These are phyloP conservation scores for Metarhizium humberi DNA, from an alignment of 2,329 filamentous ascomycete genomes.

Conservation along the genomic window DNA sequence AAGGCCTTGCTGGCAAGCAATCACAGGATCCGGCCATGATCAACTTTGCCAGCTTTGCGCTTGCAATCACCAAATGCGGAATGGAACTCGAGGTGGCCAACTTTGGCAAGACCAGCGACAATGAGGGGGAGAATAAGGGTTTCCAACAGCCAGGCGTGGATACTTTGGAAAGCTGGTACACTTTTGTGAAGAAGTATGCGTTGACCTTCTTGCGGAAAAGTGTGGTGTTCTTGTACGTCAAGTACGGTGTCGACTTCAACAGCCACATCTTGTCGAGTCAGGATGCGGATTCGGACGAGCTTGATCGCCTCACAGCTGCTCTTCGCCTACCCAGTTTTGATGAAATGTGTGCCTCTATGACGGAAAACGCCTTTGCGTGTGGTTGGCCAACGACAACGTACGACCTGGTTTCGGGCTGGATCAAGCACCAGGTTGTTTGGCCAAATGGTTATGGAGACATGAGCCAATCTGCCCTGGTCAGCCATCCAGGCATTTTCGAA, in stretches of 20 bases:
- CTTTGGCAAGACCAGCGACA: slow-evolving; percentile 12
- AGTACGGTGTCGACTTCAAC: slow-evolving; percentile 82
- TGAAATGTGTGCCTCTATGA: slow-evolving; percentile 60
- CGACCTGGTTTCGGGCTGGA: slow-evolving; percentile 57
- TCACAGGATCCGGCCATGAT: slow-evolving; percentile 37
- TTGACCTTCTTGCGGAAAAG: slow-evolving; percentile 84
- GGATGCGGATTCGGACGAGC: slow-evolving; percentile 63
- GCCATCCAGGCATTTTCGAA: slow-evolving; percentile 89
- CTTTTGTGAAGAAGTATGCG: slow-evolving; percentile 69
- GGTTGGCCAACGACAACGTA: slow-evolving; percentile 40
- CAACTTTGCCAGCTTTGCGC: slow-evolving; percentile 48
- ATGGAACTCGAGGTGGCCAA: slow-evolving; percentile 29
- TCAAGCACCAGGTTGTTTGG: slow-evolving; percentile 50
- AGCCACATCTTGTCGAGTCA: slow-evolving; percentile 53
- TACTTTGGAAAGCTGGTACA: slow-evolving; percentile 44
- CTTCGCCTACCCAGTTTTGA: slow-evolving; percentile 71
- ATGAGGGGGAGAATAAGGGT: slow-evolving; percentile 31
- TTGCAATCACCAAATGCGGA: slow-evolving; percentile 34
- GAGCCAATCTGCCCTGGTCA: slow-evolving; percentile 39
- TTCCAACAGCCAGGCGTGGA: slow-evolving; percentile 48
- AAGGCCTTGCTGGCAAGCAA: slow-evolving; percentile 31
- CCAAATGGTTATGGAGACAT: slow-evolving; percentile 19
- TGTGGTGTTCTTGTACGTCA: slow-evolving; percentile 74
- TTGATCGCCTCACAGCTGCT: slow-evolving; percentile 69
- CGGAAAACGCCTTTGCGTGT: slow-evolving; percentile 30